Evolutionary conservation across 805 yeast species (phyloP).

Genomic region (Jamesozyma rosinii): DNA sequence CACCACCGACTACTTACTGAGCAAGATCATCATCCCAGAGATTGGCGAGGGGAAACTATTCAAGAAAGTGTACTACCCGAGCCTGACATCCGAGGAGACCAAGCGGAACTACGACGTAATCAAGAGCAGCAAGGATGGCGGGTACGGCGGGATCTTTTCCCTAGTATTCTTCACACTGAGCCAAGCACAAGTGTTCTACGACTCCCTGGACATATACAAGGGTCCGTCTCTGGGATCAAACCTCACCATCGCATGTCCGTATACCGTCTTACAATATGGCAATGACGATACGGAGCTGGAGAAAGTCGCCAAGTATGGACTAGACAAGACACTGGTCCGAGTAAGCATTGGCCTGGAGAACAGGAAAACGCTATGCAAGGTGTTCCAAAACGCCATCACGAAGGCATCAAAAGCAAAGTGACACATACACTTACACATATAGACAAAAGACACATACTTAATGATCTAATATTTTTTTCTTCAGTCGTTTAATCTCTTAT

Average conservation of each 20-base stretch:
- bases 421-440: background rate
- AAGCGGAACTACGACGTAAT: slow-evolving; percentile 60
- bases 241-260: slow-evolving; percentile 76
- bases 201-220: slow-evolving; percentile 42
- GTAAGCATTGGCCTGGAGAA: slow-evolving; percentile 83
- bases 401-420: slow-evolving; percentile 7
- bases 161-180: slow-evolving; percentile 55
- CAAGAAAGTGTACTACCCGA: slow-evolving; percentile 65
- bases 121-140: slow-evolving; percentile 55
- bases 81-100: slow-evolving; percentile 37
- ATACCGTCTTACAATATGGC: slow-evolving; percentile 46
- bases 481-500: background rate
- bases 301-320: slow-evolving; percentile 72
- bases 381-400: slow-evolving; percentile 46
- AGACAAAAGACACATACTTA: background rate
- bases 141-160: slow-evolving; percentile 83
- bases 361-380: slow-evolving; percentile 42
- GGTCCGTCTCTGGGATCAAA: slow-evolving; percentile 91
- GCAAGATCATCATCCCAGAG: slow-evolving; percentile 37
- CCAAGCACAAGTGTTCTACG: slow-evolving; percentile 66
- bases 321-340: slow-evolving; percentile 67
- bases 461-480: background rate
- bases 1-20: slow-evolving; percentile 46
- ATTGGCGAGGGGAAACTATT: slow-evolving; percentile 36
- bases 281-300: slow-evolving; percentile 69